These are phyloP conservation scores for barley (Hordeum vulgare) DNA, from an alignment of 176 grass and related monocot species.

Conservation along the genomic window DNA sequence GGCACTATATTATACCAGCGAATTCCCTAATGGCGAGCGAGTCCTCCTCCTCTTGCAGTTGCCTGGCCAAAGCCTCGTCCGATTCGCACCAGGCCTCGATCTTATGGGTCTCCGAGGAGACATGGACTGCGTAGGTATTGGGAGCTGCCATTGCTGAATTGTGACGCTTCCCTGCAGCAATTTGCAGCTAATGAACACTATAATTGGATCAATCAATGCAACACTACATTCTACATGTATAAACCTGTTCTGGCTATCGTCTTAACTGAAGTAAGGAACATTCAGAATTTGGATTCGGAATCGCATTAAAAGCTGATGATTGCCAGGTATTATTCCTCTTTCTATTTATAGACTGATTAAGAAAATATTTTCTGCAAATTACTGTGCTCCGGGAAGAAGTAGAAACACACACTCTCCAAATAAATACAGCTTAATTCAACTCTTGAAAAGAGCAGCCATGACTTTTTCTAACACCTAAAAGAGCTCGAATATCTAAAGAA, in stretches of 20 bases:
- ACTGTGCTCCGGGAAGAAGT: neutral
- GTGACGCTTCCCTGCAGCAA: neutral
- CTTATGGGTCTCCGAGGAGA: constrained; percentile 42
- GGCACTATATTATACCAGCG: constrained; percentile 20
- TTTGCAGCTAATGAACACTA: neutral
- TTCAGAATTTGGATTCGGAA: neutral
- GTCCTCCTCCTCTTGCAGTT: constrained; percentile 63
- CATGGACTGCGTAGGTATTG: constrained; percentile 19
- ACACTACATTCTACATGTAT: neutral
- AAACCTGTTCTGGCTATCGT: neutral
- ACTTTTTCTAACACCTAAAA: neutral
- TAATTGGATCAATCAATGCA: neutral
- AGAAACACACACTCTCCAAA: neutral
- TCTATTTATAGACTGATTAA: neutral
- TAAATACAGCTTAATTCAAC: neutral
- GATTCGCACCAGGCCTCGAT: constrained; percentile 42
- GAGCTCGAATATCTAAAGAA: neutral
- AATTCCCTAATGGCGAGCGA: constrained; percentile 29
- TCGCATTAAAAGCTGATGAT: neutral
- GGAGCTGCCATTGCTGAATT: constrained; percentile 31
- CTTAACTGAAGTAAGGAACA: neutral
- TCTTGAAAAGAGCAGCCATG: neutral
- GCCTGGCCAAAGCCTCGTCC: constrained; percentile 73
- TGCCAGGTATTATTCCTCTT: neutral
- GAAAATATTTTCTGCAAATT: neutral